These are phyloP conservation scores for Fusarium napiforme DNA, from an alignment of 2,329 filamentous ascomycete genomes.

Conservation along the genomic window DNA sequence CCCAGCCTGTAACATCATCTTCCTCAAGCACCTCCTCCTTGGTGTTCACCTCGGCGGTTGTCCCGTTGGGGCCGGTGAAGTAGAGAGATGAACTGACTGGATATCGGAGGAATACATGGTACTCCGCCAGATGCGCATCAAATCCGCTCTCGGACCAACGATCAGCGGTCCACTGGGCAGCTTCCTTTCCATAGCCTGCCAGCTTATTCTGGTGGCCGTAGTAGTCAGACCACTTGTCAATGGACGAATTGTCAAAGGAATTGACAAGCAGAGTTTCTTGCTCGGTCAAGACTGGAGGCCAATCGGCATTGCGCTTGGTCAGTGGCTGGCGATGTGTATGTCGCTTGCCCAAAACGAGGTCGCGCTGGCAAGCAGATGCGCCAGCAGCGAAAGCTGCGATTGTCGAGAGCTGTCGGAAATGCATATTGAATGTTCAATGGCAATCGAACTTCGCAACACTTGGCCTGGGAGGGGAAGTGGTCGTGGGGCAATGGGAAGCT, in stretches of 20 bases:
- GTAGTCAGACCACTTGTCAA: conserved; percentile 53
- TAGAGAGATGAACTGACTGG: conserved; percentile 65
- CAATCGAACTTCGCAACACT: background rate
- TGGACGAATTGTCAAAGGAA: conserved; percentile 52
- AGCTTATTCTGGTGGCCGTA: conserved; percentile 54
- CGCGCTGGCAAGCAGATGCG: conserved; percentile 46
- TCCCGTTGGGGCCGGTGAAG: conserved; percentile 51
- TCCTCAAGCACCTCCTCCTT: conserved; percentile 79
- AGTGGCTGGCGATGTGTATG: conserved; percentile 49
- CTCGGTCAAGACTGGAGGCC: conserved; percentile 50
- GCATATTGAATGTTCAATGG: conserved; percentile 19
- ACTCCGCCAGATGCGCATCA: conserved; percentile 54
- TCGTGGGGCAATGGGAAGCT: background rate
- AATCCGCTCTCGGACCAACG: conserved; percentile 52
- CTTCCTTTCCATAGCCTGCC: conserved; percentile 51
- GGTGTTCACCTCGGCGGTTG: conserved; percentile 72
- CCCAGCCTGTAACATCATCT: conserved; percentile 77
- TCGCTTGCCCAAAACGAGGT: conserved; percentile 41
- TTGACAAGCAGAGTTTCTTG: conserved; percentile 50
- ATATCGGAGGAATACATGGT: conserved; percentile 71
- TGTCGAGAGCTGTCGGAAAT: conserved; percentile 23
- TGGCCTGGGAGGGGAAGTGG: background rate
- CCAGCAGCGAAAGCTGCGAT: conserved; percentile 38
- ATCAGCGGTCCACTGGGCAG: conserved; percentile 53
- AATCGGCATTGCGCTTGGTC: conserved; percentile 48